These are phyloP conservation scores for Trametes polyzona DNA, from an alignment of 1,284 basidiomycete species.

Conservation along the genomic window DNA sequence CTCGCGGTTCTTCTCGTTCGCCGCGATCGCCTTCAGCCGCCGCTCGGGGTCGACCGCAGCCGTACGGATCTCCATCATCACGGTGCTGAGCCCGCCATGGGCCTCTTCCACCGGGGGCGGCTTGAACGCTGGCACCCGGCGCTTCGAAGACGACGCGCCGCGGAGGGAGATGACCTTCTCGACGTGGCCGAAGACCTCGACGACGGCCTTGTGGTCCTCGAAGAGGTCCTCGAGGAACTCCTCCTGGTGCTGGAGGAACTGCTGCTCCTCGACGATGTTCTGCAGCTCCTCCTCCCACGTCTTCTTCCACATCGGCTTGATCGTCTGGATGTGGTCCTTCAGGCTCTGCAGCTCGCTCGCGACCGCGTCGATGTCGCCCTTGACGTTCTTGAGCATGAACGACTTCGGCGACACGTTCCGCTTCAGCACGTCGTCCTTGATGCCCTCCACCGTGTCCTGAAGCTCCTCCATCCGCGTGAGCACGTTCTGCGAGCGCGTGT, in stretches of 20 bases:
- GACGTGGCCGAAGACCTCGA: slow-evolving; percentile 85
- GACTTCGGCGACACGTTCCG: slow-evolving; percentile 87
- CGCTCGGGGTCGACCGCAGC: slow-evolving; percentile 81
- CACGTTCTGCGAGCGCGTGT: slow-evolving; percentile 86
- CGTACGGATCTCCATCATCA: slow-evolving; percentile 87
- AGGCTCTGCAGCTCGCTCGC: slow-evolving; percentile 77
- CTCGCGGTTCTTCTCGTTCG: slow-evolving; percentile 79
- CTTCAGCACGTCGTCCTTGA: slow-evolving; percentile 92
- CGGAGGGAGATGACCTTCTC: slow-evolving; percentile 87
- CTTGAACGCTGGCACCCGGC: slow-evolving; percentile 52
- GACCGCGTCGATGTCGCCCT: slow-evolving; percentile 75
- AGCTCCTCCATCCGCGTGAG: slow-evolving; percentile 94
- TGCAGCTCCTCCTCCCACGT: slow-evolving; percentile 97
- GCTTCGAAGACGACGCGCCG: slow-evolving; percentile 45
- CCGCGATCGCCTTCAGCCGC: slow-evolving; percentile 89
- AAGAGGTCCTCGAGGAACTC: slow-evolving; percentile 88
- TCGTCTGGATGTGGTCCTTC: slow-evolving; percentile 83
- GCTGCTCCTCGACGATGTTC: slow-evolving; percentile 97
- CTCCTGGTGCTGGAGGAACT: slow-evolving; percentile 91
- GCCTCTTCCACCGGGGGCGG: slow-evolving; percentile 67
- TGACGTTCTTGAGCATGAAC: slow-evolving; percentile 72
- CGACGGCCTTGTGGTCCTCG: slow-evolving; percentile 89
- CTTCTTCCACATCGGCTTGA: slow-evolving; percentile 98
- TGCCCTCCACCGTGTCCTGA: slow-evolving; percentile 88
- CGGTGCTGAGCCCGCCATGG: slow-evolving; percentile 65